Base-by-base conservation (phyloP, 495 filamentous ascomycete species). In the Neurospora sp. region DNA sequence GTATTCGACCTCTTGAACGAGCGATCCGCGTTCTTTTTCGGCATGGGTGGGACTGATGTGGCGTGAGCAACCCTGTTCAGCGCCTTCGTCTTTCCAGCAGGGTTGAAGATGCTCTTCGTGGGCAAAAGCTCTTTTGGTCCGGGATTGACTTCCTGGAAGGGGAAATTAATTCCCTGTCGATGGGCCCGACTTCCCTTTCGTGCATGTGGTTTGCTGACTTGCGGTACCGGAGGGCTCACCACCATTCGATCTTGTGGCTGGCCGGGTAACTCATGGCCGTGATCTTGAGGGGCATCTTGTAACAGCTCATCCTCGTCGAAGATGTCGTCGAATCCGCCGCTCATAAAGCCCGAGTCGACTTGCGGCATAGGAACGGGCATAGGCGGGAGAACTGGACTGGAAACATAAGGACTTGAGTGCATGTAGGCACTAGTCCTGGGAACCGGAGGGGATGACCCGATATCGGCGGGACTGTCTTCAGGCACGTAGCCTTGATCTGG, bases 291-390 rank as follows among this genome's bases (percentile, higher is more conserved):
- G 3, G 79, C 65, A 53, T 77, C 69, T 39, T 74, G 74, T 39
- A 80, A 37, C 2, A 76, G 44, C 2, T 77, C 73, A 7, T 83
- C 83, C 46, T 85, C 84, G 18, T 83, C 84, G 68, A 85, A 85
- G 0, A 82, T 70, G 53, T 93, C 89, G 22, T 92, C 89, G 16
- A 92, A 78, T 0, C 87, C 86, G 8, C 88, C 91, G 80, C 91
- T 94, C 91, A 94, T 92, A 76, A 93, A 94, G 0, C 92, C 92
- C 11, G 91, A 94, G 78, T 96, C 93, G 14, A 86, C 83, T 71
- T 86, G 84, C 3, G 80, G 78, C 44, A 85, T 81, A 65, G 53
- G 53, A 31, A 35, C 27, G 8, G 84, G 82, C 82, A 93, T 85
- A 10, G 86, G 83, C 10, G 93, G 92, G 44, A 95, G 83, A 31